Evolutionary conservation across 148 eudicot species (phyloP).

Genomic region (Polygonum aviculare): DNA sequence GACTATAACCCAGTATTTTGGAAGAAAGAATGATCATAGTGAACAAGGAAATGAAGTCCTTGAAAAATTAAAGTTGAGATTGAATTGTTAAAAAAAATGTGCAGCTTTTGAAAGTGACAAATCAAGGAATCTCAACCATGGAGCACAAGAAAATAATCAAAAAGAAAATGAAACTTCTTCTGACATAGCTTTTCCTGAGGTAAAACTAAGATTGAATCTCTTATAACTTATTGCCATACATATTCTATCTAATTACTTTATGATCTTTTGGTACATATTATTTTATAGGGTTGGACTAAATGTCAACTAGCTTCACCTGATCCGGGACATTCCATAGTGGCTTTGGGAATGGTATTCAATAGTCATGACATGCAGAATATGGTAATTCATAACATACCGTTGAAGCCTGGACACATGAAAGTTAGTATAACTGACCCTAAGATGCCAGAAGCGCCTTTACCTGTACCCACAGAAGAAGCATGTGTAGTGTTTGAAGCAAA

Average conservation of each 20-base stretch:
- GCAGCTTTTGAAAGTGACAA: background rate
- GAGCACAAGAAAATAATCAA: background rate
- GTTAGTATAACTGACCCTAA: background rate
- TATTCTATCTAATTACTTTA: too few species aligned
- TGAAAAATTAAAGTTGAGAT: background rate
- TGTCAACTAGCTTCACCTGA: background rate
- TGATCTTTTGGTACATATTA: background rate
- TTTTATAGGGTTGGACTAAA: background rate
- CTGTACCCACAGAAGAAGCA: background rate
- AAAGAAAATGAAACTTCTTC: background rate
- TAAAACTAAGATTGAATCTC: too few species aligned
- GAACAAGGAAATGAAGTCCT: background rate
- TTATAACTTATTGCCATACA: background rate
- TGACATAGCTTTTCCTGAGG: background rate
- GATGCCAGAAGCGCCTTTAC: background rate
- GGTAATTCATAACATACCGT: background rate
- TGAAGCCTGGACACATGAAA: background rate
- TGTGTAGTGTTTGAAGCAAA: background rate
- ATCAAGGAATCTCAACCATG: background rate
- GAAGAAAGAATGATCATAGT: background rate
- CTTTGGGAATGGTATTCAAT: background rate
- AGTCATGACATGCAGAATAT: background rate
- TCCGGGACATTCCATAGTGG: background rate
- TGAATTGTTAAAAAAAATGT: background rate
- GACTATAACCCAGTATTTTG: background rate